phyloP scores from a whole-genome alignment of 176 grass and related monocot species.

The Aegilops sharonensis region DNA sequence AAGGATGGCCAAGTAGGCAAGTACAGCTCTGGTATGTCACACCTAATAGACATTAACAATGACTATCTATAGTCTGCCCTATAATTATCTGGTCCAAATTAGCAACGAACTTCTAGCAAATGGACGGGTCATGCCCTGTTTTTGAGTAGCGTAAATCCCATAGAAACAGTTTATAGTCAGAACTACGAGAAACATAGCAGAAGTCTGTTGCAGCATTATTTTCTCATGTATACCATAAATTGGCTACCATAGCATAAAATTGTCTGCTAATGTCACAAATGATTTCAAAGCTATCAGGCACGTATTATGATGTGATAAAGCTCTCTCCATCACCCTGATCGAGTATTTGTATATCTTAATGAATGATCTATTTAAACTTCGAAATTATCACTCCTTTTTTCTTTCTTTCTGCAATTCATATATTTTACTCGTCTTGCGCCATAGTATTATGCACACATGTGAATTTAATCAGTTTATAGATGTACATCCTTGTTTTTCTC shows the following conservation, averaged over 20 bases:
- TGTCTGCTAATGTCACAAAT: constrained; percentile 2
- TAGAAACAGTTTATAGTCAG: background rate
- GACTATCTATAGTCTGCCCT: background rate
- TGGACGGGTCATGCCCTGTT: background rate
- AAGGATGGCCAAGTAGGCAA: constrained; percentile 10
- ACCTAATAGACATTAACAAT: background rate
- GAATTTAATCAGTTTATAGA: background rate
- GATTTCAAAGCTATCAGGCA: constrained; percentile 2
- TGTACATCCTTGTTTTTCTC: background rate
- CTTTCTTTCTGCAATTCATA: background rate
- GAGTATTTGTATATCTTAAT: background rate
- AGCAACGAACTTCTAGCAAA: background rate
- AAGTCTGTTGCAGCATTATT: background rate
- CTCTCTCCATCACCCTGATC: background rate
- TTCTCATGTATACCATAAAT: background rate
- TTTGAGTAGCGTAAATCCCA: background rate
- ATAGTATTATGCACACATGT: background rate
- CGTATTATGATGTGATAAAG: too few species aligned
- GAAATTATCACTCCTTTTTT: background rate
- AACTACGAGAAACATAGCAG: background rate
- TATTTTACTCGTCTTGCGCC: background rate
- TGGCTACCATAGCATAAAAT: constrained; percentile 1
- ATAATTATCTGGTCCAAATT: background rate
- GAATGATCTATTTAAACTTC: background rate
- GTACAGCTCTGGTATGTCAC: background rate